These are phyloP conservation scores for Suhomyces anneliseae DNA, from an alignment of 1,139 yeast species.

Conservation along the genomic window DNA sequence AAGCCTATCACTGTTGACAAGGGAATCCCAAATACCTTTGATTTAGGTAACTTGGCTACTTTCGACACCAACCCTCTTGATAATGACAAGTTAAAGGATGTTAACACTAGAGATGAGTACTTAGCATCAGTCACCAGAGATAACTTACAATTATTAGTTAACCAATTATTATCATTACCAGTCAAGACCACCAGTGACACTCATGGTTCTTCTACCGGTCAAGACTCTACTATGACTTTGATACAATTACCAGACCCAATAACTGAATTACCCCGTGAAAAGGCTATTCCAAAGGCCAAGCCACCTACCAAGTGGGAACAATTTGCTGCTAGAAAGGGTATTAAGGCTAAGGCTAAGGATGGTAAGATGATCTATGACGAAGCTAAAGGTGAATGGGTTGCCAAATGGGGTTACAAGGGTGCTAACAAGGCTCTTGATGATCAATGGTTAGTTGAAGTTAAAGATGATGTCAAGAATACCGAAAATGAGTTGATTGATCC, in stretches of 20 bases:
- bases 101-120: constrained; percentile 60
- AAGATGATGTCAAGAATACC: constrained; percentile 66
- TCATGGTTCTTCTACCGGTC: constrained; percentile 57
- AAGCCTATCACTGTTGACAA: constrained; percentile 86
- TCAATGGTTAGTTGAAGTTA: constrained; percentile 96
- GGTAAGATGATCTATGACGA: constrained; percentile 93
- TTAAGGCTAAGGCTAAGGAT: constrained; percentile 82
- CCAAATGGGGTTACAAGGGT: constrained; percentile 98
- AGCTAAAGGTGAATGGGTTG: constrained; percentile 90
- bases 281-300: constrained; percentile 89
- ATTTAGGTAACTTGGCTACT: constrained; percentile 83
- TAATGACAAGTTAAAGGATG: constrained; percentile 50
- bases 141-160: constrained; percentile 85
- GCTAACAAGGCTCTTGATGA: constrained; percentile 80
- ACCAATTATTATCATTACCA: constrained; percentile 88
- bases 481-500: constrained; percentile 82
- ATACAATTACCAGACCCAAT: constrained; percentile 83
- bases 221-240: constrained; percentile 76
- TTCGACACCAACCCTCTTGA: constrained; percentile 86
- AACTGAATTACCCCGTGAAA: constrained; percentile 88
- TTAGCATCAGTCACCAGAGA: constrained; percentile 78
- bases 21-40: constrained; percentile 81
- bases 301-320: constrained; percentile 95
- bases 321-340: constrained; percentile 95
- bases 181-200: constrained; percentile 81